Conservation (phyloP, 192 early-diverging fungal genomes). For the Coemansia sp. region DNA sequence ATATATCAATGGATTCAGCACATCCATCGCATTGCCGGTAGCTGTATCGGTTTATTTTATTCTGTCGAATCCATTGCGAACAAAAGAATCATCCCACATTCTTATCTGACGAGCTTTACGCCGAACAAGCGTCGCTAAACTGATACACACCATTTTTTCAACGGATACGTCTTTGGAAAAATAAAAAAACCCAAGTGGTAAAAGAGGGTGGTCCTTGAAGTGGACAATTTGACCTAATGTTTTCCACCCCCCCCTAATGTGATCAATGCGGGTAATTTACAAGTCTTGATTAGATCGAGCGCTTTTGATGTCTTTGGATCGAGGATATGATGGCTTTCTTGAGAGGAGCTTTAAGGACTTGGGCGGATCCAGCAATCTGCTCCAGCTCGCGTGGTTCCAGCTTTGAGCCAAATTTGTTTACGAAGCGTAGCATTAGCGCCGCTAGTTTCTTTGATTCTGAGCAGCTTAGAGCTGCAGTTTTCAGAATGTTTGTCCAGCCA, state of each 20-base stretch:
- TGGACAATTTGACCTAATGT: neutral
- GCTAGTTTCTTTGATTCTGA: conserved; percentile 32
- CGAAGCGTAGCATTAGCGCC: conserved; percentile 35
- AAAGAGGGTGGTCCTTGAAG: too few species aligned
- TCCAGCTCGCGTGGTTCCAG: conserved; percentile 17
- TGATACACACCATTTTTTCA: too few species aligned
- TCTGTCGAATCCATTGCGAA: too few species aligned
- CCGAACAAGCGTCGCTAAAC: conserved; percentile 3
- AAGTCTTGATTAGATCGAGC: neutral
- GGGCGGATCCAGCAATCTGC: conserved; percentile 19
- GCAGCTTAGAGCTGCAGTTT: conserved; percentile 3
- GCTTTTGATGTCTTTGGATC: conserved; percentile 14
- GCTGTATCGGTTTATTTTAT: too few species aligned
- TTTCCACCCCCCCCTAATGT: neutral
- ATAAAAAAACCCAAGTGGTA: too few species aligned
- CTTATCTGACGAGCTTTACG: neutral
- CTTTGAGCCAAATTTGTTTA: conserved; percentile 37
- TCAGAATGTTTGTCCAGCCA: conserved; percentile 26
- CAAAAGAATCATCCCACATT: too few species aligned
- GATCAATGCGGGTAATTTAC: neutral
- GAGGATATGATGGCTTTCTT: conserved; percentile 25
- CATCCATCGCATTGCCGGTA: too few species aligned
- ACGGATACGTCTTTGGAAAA: too few species aligned
- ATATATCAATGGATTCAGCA: too few species aligned
- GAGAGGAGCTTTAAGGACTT: conserved; percentile 22